Evolutionary conservation across 1,284 basidiomycete genomes (phyloP).

Genomic region (Cutaneotrichosporon sp.): DNA sequence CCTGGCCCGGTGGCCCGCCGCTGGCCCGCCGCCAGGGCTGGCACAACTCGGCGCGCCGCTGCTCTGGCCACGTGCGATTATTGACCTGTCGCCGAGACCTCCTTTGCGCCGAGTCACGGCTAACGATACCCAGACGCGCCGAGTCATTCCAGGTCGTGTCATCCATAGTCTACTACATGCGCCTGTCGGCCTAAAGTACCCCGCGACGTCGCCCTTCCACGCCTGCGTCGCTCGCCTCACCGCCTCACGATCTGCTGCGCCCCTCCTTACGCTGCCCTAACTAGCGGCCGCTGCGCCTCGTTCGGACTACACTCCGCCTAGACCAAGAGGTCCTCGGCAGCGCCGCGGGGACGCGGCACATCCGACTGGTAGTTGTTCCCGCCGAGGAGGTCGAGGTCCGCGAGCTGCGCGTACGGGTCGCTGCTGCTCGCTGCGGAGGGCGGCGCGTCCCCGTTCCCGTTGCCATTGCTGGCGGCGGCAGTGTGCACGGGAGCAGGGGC

Average conservation of each 20-base stretch:
- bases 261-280: no score
- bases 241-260: background rate
- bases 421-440: conserved; percentile 17
- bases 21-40: background rate
- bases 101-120: no score
- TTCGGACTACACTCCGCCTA: no score
- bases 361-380: conserved; percentile 49
- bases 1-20: background rate
- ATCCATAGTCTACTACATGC: conserved; percentile 7
- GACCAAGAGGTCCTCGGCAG: conserved; percentile 41
- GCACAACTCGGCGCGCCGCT: no score
- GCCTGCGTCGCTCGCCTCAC: background rate
- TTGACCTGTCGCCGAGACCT: background rate
- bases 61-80: background rate
- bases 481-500: conserved; percentile 7
- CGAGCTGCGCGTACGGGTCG: conserved; percentile 52
- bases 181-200: background rate
- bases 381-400: conserved; percentile 45
- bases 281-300: no score
- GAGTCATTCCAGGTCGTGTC: background rate
- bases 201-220: background rate
- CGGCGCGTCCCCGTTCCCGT: conserved; percentile 7
- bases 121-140: no score
- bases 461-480: conserved; percentile 3
- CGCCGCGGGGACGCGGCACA: conserved; percentile 43